Percentiles rank a stretch among this genome's conserved stretches.
phyloP scores from a whole-genome alignment of 192 early-diverging fungal genomes.

The Martensiomyces pterosporus region DNA sequence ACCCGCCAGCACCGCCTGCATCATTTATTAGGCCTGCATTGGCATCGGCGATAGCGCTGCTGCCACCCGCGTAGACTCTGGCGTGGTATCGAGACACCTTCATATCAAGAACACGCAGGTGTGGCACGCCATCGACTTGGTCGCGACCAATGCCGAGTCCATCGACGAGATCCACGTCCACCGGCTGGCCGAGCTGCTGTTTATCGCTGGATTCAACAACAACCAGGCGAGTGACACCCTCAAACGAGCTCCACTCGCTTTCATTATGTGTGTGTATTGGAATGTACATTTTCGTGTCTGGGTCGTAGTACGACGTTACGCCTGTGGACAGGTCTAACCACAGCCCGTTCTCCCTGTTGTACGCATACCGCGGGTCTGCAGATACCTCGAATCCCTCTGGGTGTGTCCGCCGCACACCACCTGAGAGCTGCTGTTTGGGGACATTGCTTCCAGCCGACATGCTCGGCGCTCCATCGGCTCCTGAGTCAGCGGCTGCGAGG shows the following conservation, averaged over 20 bases:
- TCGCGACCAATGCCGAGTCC: slow-evolving; percentile 60
- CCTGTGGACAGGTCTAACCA: slow-evolving; percentile 57
- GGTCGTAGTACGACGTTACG: slow-evolving; percentile 53
- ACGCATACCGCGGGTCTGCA: slow-evolving; percentile 45
- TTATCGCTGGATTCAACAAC: slow-evolving; percentile 62
- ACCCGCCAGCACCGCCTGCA: slow-evolving; percentile 5
- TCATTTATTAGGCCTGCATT: background rate
- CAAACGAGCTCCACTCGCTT: slow-evolving; percentile 1
- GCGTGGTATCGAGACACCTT: slow-evolving; percentile 62
- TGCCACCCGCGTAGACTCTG: slow-evolving; percentile 40
- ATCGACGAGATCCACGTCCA: slow-evolving; percentile 54
- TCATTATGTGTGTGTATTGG: slow-evolving; percentile 24
- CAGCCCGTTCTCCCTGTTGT: slow-evolving; percentile 36
- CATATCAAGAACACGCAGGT: slow-evolving; percentile 63
- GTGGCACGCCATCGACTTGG: slow-evolving; percentile 28
- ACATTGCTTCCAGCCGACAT: too few relatives aligned
- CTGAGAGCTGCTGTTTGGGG: too few relatives aligned
- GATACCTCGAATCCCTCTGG: slow-evolving; percentile 35
- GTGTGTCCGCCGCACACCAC: too few relatives aligned
- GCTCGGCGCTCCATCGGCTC: background rate
- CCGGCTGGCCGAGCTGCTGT: slow-evolving; percentile 45
- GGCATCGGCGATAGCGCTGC: slow-evolving; percentile 19
- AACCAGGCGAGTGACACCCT: slow-evolving; percentile 50
- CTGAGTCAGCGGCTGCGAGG: background rate
- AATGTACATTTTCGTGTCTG: slow-evolving; percentile 48